phyloP scores from a whole-genome alignment of 2,329 filamentous ascomycete species.

The Teratosphaeriaceae sp. region DNA sequence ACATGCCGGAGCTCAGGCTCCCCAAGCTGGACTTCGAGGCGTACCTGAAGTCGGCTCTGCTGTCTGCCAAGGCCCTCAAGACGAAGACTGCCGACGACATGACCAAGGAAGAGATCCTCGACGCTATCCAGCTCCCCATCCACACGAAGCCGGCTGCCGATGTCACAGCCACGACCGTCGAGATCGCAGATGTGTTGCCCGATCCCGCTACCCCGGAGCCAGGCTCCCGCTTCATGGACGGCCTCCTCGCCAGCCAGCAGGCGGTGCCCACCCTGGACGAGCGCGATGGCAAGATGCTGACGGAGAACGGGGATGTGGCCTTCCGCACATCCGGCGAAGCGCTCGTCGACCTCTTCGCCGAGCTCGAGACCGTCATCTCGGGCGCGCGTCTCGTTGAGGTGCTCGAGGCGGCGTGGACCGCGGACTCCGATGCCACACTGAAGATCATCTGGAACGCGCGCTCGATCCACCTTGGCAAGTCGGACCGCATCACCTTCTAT shows the following conservation, averaged over 20 bases:
- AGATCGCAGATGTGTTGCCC: too few species aligned
- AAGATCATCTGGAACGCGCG: constrained; percentile 56
- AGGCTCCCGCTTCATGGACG: constrained; percentile 16
- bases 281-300: constrained; percentile 40
- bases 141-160: background rate
- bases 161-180: background rate
- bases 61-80: background rate
- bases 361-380: constrained; percentile 40
- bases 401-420: constrained; percentile 45
- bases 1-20: constrained; percentile 15
- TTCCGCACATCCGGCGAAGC: constrained; percentile 40
- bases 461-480: constrained; percentile 56
- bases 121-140: background rate
- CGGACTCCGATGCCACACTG: constrained; percentile 44
- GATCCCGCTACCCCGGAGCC: background rate
- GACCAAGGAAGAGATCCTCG: background rate
- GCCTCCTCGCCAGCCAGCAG: constrained; percentile 9
- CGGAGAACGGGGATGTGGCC: constrained; percentile 47
- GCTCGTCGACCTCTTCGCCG: constrained; percentile 50
- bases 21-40: constrained; percentile 12
- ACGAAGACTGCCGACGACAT: too few species aligned
- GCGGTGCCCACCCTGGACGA: constrained; percentile 16
- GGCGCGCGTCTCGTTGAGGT: constrained; percentile 34
- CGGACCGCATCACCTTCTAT: constrained; percentile 41
- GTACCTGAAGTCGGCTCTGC: constrained; percentile 7